Base-by-base conservation (phyloP, 83 land plant genomes). In the Picea engelmannii region DNA sequence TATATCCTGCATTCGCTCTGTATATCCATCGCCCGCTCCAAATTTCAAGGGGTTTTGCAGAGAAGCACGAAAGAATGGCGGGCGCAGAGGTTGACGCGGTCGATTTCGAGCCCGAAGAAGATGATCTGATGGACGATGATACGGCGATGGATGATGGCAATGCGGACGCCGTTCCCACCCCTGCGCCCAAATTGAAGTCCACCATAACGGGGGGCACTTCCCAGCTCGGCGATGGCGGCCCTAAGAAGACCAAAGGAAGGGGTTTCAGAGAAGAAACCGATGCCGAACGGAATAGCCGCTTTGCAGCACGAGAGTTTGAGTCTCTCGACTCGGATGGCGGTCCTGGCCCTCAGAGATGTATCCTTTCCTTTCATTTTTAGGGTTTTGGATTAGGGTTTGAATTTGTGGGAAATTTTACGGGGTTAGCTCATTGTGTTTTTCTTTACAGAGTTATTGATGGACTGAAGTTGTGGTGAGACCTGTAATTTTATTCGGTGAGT, bases 91-190 rank as follows among this genome's bases (percentile, higher is more conserved):
- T 85, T 11, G 96, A 93, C 66, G 90, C 90, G 47, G 88, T 95
- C 52, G 95, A 95, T 76, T 95, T 94, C 88, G 96, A 95, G 84
- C 89, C 90, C 65, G 96, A 95, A 78, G 94, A 93, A 4, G 99
- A 96, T 40, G 98, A 95, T 80, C 91, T 96, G 20, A 90, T 96
- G 88, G 99, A 96, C 89, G 99, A 96, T 82, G 99, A 95, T 79
- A 89, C 81, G 27, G 80, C 88, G 27, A 92, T 82, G 87, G 92
- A 83, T 52, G 98, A 93, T 35, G 92, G 66, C 73, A 93, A 94
- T 42, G 62, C 64, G n/a, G 80, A 89, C 15, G 79, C 80, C 20
- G 84, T 84, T 35, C 77, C 90, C 0, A 88, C 92, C n/a, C 89
- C 92, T 1, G 81, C 79, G 2, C 99, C 99, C 21, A 93, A 88